Evolutionary conservation across 352 stramenopile species (phyloP), one percentile per base, ranked within the genome.

Genomic region (Phytophthora hibernalis): DNA sequence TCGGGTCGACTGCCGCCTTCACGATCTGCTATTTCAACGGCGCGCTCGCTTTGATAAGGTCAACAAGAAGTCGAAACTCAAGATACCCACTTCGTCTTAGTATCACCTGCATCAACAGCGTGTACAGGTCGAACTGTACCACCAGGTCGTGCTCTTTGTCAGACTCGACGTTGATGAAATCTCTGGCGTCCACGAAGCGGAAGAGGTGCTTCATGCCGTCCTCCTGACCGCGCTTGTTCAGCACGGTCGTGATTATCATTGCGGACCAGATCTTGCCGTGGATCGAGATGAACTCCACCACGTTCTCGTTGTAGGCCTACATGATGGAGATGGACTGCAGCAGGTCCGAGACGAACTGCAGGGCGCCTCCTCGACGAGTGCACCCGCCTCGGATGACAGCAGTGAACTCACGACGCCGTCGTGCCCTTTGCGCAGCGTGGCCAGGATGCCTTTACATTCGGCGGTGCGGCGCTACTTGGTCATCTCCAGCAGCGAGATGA

Each of bases 221-320:
- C 7, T 58, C 35, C 20, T 68, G 54, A 7, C 69, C 72, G 22
- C 77, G 69, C 18, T 83, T 63, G 48, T 77, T 83, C 28, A 95
- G 78, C 37, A 97, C 82, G 0, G 80, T 80, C 31, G 91, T 86
- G 30, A 99, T 73, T 61, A 98, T 96, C 67, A 96, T 88, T 7
- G 95, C 92, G 31, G 89, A 98, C 96, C 96, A 99, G 73, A 98
- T 89, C 72, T 99, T 96, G 20, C 96, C 96, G 76, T 98, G 97
- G 28, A 96, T 95, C n/a, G 90, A 97, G 45, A 99, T 97, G 52
- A 98, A 93, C 74, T 97, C 87, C 40, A 94, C 79, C 44, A 98
- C 75, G 60, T 83, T 89, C 38, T 93, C 77, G 43, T 92, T 93
- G 75, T 88, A 95, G 51, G 84, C 76, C 54, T 94, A 83, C 88